Evolutionary conservation across 2,329 filamentous ascomycete genomes (phyloP).

Genomic region (Leptosphaerulina australis): DNA sequence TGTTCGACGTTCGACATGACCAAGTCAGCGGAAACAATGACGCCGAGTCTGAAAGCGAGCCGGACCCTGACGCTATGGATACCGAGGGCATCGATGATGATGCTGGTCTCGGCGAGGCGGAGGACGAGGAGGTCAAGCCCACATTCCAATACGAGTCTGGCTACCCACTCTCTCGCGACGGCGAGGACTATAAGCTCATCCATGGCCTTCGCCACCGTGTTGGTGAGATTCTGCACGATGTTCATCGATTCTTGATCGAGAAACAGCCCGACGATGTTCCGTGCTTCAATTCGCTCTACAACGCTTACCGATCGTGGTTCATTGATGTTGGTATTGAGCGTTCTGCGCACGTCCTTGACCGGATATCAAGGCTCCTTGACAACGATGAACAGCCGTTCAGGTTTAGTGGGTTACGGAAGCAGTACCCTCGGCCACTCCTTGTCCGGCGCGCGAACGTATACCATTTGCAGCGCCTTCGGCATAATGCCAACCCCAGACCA

Average conservation of each 20-base stretch:
- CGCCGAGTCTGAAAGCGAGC: slow-evolving; percentile 59
- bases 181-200: slow-evolving; percentile 70
- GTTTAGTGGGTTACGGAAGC: slow-evolving; percentile 87
- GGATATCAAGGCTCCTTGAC: slow-evolving; percentile 81
- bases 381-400: slow-evolving; percentile 92
- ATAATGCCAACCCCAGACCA: slow-evolving; percentile 86
- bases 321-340: slow-evolving; percentile 96
- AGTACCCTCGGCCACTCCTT: slow-evolving; percentile 89
- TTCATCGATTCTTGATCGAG: slow-evolving; percentile 80
- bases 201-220: slow-evolving; percentile 81
- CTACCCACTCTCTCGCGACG: slow-evolving; percentile 72
- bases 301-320: slow-evolving; percentile 94
- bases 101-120: slow-evolving; percentile 66
- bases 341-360: slow-evolving; percentile 89
- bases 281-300: slow-evolving; percentile 92
- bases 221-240: slow-evolving; percentile 78
- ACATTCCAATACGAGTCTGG: slow-evolving; percentile 89
- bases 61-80: slow-evolving; percentile 50
- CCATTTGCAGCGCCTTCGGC: slow-evolving; percentile 88
- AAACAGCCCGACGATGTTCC: slow-evolving; percentile 95
- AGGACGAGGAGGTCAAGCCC: slow-evolving; percentile 82
- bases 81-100: slow-evolving; percentile 57
- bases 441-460: slow-evolving; percentile 94
- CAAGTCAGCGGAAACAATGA: slow-evolving; percentile 41
- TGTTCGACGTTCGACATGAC: slow-evolving; percentile 75